Conservation (phyloP, 179 eudicot species). For the Sideroxylon spinosum region DNA sequence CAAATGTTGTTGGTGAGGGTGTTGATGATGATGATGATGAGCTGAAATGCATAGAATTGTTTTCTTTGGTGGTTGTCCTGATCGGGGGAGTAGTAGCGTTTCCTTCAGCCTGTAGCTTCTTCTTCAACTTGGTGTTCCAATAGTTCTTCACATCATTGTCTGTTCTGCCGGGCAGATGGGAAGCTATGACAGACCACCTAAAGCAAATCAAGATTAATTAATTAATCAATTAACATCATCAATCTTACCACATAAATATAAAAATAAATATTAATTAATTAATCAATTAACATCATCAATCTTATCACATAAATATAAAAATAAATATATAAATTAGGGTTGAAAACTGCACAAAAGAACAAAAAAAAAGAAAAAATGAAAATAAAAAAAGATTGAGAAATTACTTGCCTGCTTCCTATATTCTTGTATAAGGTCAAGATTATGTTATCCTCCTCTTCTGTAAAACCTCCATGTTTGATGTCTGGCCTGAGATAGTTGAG, state of each 20-base stretch:
- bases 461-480: constrained; percentile 49
- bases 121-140: constrained; percentile 35
- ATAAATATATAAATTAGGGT: no score
- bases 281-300: not conserved
- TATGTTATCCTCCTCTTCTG: constrained; percentile 42
- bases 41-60: not conserved
- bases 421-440: constrained; percentile 33
- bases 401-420: constrained; percentile 52
- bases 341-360: not conserved
- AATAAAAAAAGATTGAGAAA: not conserved
- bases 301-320: not conserved
- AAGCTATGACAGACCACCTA: constrained; percentile 57
- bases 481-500: constrained; percentile 58
- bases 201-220: not conserved
- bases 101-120: constrained; percentile 19
- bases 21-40: not conserved
- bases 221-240: not conserved
- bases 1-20: not conserved
- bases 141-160: constrained; percentile 44
- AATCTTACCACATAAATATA: not conserved
- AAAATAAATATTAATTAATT: no score
- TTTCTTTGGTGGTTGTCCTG: not conserved
- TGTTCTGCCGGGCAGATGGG: constrained; percentile 41
- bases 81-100: not conserved
- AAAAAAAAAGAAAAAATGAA: not conserved